A percentile compares a stretch with the other conserved stretches of the same genome.
These are phyloP conservation scores for Lactifluus hygrophoroides DNA, from an alignment of 768 basidiomycete species.

Conservation along the genomic window DNA sequence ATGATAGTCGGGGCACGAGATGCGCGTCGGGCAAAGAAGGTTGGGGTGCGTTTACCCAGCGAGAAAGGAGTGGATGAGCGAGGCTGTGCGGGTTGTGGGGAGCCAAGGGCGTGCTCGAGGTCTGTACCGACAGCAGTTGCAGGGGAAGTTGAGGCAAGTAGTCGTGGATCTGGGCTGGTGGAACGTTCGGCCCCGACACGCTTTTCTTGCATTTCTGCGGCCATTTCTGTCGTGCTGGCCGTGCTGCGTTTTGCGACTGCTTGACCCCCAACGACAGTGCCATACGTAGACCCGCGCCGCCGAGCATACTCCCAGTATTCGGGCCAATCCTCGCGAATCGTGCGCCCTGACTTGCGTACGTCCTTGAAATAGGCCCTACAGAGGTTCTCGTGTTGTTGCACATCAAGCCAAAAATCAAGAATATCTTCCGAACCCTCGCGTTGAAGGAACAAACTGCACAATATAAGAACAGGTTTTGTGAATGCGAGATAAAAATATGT, in stretches of 20 bases:
- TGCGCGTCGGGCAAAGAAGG: slow-evolving; percentile 67
- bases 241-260: slow-evolving; percentile 70
- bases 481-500: neutral
- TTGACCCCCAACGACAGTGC: slow-evolving; percentile 71
- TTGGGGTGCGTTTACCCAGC: slow-evolving; percentile 63
- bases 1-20: slow-evolving; percentile 92
- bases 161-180: slow-evolving; percentile 32
- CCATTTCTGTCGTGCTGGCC: slow-evolving; percentile 64
- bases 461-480: neutral
- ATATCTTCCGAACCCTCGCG: slow-evolving; percentile 95
- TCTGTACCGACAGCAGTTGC: slow-evolving; percentile 37
- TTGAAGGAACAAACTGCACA: slow-evolving; percentile 80
- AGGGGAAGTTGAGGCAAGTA: slow-evolving; percentile 44
- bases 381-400: slow-evolving; percentile 97
- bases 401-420: slow-evolving; percentile 97
- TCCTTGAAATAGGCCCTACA: slow-evolving; percentile 99
- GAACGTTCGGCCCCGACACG: slow-evolving; percentile 50
- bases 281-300: slow-evolving; percentile 86
- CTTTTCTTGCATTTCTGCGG: slow-evolving; percentile 59
- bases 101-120: slow-evolving; percentile 26
- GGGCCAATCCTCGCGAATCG: slow-evolving; percentile 96
- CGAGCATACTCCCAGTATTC: slow-evolving; percentile 96
- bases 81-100: slow-evolving; percentile 25
- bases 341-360: slow-evolving; percentile 86
- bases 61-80: slow-evolving; percentile 79